Conservation (phyloP, 2,329 filamentous ascomycete genomes). For the Ophiostoma pallidulum region DNA sequence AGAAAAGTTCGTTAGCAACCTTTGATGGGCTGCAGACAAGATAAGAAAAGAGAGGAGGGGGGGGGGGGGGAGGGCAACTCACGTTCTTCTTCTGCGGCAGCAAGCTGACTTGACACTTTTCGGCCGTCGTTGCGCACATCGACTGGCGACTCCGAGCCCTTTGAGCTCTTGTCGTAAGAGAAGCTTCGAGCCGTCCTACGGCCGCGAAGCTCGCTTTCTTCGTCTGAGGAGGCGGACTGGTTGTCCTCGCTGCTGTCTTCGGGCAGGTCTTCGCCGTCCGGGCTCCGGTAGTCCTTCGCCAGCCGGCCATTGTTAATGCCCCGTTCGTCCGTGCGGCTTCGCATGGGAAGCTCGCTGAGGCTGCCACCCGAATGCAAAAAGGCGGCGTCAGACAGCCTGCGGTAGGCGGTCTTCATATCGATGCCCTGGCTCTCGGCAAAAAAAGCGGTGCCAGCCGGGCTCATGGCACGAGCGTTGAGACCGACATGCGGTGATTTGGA, state of each 20-base stretch:
- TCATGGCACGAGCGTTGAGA: slow-evolving; percentile 26
- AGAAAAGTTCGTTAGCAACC: too few relatives aligned
- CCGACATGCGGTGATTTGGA: slow-evolving; percentile 37
- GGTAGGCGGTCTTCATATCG: slow-evolving; percentile 61
- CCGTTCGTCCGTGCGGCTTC: slow-evolving; percentile 32
- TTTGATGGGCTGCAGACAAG: too few relatives aligned
- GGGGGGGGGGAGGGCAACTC: too few relatives aligned
- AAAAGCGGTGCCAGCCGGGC: slow-evolving; percentile 31
- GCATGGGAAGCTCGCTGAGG: slow-evolving; percentile 50
- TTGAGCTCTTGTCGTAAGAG: slow-evolving; percentile 30
- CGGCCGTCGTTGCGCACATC: slow-evolving; percentile 24
- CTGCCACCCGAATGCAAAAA: slow-evolving; percentile 54
- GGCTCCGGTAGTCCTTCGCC: slow-evolving; percentile 56
- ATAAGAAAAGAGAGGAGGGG: too few relatives aligned
- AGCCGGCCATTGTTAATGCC: slow-evolving; percentile 42
- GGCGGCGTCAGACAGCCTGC: slow-evolving; percentile 62
- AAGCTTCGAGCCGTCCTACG: slow-evolving; percentile 43
- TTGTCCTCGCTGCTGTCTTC: slow-evolving; percentile 62
- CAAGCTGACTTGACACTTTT: slow-evolving; percentile 53
- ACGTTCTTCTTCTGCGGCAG: slow-evolving; percentile 73
- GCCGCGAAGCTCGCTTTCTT: slow-evolving; percentile 51
- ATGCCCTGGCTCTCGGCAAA: slow-evolving; percentile 53
- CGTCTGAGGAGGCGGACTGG: slow-evolving; percentile 45
- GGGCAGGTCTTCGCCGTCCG: slow-evolving; percentile 54
- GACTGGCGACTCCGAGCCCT: slow-evolving; percentile 24